phyloP scores from a whole-genome alignment of 352 stramenopile genomes.

The Phytophthora pseudosyringae region DNA sequence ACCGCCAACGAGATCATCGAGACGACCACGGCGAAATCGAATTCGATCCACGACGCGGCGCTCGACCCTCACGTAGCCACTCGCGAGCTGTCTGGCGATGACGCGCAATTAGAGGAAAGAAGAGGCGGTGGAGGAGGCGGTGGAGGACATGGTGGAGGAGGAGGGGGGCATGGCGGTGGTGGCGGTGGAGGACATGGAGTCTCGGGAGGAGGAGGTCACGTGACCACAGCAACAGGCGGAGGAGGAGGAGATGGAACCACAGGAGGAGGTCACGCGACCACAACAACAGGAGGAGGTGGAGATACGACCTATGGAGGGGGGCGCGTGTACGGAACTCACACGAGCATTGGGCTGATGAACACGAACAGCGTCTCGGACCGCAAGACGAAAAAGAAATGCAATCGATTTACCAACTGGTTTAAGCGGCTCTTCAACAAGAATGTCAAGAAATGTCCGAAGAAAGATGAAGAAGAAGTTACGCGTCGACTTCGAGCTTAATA shows the following conservation, averaged over 20 bases:
- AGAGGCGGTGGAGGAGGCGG: too few relatives aligned
- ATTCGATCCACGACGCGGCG: background rate
- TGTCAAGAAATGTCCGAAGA: conserved; percentile 15
- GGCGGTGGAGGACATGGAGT: background rate
- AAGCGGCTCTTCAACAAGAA: conserved; percentile 7
- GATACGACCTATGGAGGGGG: background rate
- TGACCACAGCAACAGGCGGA: background rate
- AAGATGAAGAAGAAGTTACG: background rate
- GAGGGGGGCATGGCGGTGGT: background rate
- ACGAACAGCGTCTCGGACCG: background rate
- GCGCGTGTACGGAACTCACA: background rate
- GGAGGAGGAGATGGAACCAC: too few relatives aligned
- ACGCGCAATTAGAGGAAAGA: too few relatives aligned
- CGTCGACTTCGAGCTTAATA: conserved; percentile 5
- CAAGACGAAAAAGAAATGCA: conserved; percentile 19
- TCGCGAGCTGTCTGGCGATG: too few relatives aligned
- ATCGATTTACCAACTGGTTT: conserved; percentile 17
- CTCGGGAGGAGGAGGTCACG: background rate
- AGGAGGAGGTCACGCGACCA: background rate
- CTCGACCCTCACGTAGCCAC: background rate
- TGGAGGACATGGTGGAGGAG: background rate
- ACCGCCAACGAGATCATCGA: background rate
- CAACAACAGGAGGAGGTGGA: background rate
- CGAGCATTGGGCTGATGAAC: too few relatives aligned
- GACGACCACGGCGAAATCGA: background rate